Evolutionary conservation across 192 early-diverging fungal genomes (phyloP).

Genomic region (Entomortierella lignicola): DNA sequence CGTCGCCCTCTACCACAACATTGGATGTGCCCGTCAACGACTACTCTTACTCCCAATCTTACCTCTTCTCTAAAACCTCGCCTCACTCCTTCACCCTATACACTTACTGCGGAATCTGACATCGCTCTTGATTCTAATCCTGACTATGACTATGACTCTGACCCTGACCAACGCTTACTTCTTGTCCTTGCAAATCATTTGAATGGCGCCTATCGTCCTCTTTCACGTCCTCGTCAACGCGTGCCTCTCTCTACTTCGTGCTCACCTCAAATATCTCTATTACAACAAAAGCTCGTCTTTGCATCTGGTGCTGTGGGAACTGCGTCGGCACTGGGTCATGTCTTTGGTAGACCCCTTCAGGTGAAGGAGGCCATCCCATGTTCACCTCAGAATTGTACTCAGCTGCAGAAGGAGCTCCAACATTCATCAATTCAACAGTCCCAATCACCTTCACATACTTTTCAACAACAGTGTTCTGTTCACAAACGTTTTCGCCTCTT

Average conservation of each 20-base stretch:
- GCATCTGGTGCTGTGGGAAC: constrained; percentile 42
- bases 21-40: constrained; percentile 23
- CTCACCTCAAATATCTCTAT: neutral
- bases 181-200: constrained; percentile 7
- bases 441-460: constrained; percentile 45
- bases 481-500: constrained; percentile 50
- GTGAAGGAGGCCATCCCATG: constrained; percentile 44
- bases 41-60: neutral
- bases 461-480: constrained; percentile 41
- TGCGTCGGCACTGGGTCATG: constrained; percentile 39
- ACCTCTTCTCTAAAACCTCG: neutral
- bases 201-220: constrained; percentile 12
- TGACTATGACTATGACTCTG: too few species aligned
- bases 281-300: constrained; percentile 48
- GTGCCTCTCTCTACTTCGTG: constrained; percentile 9
- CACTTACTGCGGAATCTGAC: neutral
- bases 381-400: constrained; percentile 19
- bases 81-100: neutral
- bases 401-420: constrained; percentile 23
- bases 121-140: neutral
- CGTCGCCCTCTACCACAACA: constrained; percentile 33
- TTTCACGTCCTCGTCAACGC: constrained; percentile 10
- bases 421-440: constrained; percentile 21
- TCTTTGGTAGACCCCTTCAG: constrained; percentile 42
- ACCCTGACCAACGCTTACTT: neutral